phyloP scores from a whole-genome alignment of 257 asterid species.

The Petrea volubilis region DNA sequence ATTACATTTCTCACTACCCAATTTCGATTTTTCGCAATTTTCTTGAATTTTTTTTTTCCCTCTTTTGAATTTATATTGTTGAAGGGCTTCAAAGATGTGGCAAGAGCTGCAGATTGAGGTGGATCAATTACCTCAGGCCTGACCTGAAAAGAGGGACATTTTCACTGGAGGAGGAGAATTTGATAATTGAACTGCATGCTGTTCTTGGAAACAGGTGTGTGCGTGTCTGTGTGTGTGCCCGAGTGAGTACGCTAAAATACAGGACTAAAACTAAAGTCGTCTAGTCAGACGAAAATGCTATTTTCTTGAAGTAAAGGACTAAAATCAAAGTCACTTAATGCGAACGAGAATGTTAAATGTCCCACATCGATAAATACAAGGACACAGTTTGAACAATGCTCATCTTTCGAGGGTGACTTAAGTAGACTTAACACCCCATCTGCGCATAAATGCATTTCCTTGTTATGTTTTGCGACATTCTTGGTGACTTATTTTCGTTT shows the following conservation, averaged over 20 bases:
- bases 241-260: too few species aligned
- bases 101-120: constrained; percentile 81
- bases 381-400: too few species aligned
- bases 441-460: background rate
- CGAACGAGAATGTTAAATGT: background rate
- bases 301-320: too few species aligned
- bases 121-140: constrained; percentile 90
- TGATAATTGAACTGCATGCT: constrained; percentile 78
- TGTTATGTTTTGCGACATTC: background rate
- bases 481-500: background rate
- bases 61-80: background rate
- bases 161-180: constrained; percentile 70
- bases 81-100: constrained; percentile 83
- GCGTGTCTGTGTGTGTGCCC: too few species aligned
- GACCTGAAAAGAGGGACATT: constrained; percentile 88
- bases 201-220: constrained; percentile 77
- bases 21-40: background rate
- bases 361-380: too few species aligned
- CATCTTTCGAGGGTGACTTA: too few species aligned
- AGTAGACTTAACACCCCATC: too few species aligned
- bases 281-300: too few species aligned
- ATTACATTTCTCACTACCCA: too few species aligned
- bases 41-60: background rate
- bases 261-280: too few species aligned
- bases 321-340: too few species aligned